Evolutionary conservation across 202 grass and related monocot genomes (phyloP).

Genomic region (Panicum hallii): DNA sequence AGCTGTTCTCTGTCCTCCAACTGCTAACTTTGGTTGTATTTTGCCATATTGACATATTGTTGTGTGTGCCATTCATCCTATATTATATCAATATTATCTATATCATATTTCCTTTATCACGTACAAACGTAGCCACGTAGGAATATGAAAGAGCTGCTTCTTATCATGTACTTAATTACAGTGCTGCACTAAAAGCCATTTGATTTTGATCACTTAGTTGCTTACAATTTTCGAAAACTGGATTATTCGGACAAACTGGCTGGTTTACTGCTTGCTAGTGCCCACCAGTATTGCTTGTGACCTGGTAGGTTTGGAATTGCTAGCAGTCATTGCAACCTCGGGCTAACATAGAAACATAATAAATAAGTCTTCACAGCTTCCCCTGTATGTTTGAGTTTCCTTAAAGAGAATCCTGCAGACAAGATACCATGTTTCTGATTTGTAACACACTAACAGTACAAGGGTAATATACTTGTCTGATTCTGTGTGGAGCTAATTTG

Average conservation of each 20-base stretch:
- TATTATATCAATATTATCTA: slow-evolving; percentile 13
- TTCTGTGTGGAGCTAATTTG: neutral
- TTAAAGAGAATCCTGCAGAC: neutral
- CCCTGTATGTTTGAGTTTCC: neutral
- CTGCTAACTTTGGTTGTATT: neutral
- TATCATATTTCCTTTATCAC: slow-evolving; percentile 4
- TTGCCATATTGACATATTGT: neutral
- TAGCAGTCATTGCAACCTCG: slow-evolving; percentile 12
- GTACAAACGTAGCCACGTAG: neutral
- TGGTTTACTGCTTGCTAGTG: neutral
- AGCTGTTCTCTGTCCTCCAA: slow-evolving; percentile 32
- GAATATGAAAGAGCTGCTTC: neutral
- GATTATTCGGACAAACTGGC: slow-evolving; percentile 11
- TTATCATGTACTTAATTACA: neutral
- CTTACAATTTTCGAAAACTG: neutral
- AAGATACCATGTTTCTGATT: slow-evolving; percentile 13
- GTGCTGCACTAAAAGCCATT: neutral
- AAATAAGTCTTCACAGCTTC: neutral
- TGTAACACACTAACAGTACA: neutral
- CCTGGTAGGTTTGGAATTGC: neutral
- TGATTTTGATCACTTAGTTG: slow-evolving; percentile 3
- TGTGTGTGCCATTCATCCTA: neutral
- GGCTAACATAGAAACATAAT: neutral
- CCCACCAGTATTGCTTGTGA: slow-evolving; percentile 18
- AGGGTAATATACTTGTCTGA: neutral